Conservation (phyloP, 75 land plant species). For the Pinus tabuliformis region DNA sequence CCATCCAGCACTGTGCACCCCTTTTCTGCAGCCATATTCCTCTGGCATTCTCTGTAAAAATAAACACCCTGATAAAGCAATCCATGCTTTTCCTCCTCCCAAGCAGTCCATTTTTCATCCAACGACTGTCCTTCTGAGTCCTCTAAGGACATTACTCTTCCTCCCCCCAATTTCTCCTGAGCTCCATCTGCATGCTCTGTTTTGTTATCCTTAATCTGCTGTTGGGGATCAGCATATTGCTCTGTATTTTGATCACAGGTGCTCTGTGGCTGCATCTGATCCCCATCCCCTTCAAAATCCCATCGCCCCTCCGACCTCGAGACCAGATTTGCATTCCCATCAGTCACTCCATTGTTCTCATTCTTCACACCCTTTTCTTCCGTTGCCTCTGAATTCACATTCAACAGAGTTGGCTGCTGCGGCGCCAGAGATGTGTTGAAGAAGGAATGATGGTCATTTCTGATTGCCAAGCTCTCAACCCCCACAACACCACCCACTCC, state of each 20-base stretch:
- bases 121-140: background rate
- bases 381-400: background rate
- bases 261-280: background rate
- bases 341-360: background rate
- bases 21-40: constrained; percentile 31
- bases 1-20: constrained; percentile 30
- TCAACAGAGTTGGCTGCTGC: background rate
- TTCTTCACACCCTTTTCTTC: background rate
- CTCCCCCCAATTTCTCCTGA: no score
- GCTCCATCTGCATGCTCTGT: background rate
- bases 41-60: constrained; percentile 33
- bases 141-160: background rate
- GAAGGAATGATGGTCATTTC: background rate
- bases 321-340: background rate
- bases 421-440: background rate
- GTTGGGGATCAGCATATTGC: background rate
- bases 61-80: background rate
- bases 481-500: constrained; percentile 1
- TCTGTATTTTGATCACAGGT: background rate
- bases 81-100: constrained; percentile 10
- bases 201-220: background rate
- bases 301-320: background rate
- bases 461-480: constrained; percentile 3
- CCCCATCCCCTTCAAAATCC: background rate
- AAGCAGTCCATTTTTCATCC: background rate